These are phyloP conservation scores for Komagataella phaffii DNA, from an alignment of 805 yeast species.

Conservation along the genomic window DNA sequence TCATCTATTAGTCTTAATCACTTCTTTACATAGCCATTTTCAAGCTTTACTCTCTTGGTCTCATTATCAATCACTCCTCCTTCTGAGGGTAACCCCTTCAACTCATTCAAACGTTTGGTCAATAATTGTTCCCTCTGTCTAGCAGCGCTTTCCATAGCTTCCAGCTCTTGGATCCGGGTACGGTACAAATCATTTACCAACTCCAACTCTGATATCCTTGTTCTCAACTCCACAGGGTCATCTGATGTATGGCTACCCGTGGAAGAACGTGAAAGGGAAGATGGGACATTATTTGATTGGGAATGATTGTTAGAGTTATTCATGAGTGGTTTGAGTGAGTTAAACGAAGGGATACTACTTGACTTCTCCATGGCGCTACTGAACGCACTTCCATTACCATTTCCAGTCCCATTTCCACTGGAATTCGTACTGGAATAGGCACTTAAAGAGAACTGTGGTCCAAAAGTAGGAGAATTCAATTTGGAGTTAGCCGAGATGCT, in stretches of 20 bases:
- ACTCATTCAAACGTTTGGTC: constrained; percentile 34
- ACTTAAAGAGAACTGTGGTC: constrained; percentile 16
- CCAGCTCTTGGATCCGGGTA: constrained; percentile 72
- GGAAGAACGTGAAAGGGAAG: not conserved
- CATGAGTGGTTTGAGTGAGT: constrained; percentile 7
- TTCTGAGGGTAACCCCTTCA: constrained; percentile 6
- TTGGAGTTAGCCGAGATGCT: not conserved
- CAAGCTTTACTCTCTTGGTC: not conserved
- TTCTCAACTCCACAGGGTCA: constrained; percentile 29
- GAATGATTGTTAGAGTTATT: constrained; percentile 5
- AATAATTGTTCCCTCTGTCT: constrained; percentile 34
- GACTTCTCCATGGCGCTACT: constrained; percentile 5
- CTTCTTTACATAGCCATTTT: not conserved
- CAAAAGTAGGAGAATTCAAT: constrained; percentile 15
- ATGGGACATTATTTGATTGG: constrained; percentile 1
- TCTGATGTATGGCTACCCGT: constrained; percentile 1
- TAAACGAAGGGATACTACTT: constrained; percentile 15
- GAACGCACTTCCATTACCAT: constrained; percentile 2
- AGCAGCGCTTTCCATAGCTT: constrained; percentile 48
- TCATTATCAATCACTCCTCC: not conserved
- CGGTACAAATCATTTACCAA: constrained; percentile 81
- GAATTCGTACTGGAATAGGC: not conserved
- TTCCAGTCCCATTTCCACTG: not conserved
- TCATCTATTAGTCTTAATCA: not conserved
- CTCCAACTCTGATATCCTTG: constrained; percentile 80